phyloP scores from a whole-genome alignment of 257 asterid genomes.

The Ilex asprella region DNA sequence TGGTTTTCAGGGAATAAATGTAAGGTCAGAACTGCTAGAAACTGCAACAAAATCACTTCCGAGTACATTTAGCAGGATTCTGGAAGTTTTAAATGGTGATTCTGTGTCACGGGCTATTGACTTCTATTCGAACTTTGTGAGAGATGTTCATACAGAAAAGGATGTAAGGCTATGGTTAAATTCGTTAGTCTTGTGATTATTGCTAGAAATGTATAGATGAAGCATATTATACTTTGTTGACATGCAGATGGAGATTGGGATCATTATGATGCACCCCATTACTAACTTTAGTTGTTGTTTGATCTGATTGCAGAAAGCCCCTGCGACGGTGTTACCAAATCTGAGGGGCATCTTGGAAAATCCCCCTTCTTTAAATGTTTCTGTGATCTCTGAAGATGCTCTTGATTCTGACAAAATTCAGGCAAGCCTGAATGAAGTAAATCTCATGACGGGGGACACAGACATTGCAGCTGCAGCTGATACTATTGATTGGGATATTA shows the following conservation, averaged over 20 bases:
- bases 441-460: slow-evolving; percentile 23
- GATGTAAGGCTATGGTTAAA: slow-evolving; percentile 39
- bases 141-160: slow-evolving; percentile 72
- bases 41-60: slow-evolving; percentile 76
- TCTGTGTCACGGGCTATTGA: slow-evolving; percentile 68
- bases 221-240: neutral
- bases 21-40: slow-evolving; percentile 72
- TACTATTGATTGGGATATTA: slow-evolving; percentile 84
- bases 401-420: slow-evolving; percentile 29
- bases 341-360: slow-evolving; percentile 49
- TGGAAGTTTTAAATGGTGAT: slow-evolving; percentile 67
- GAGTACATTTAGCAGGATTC: slow-evolving; percentile 52
- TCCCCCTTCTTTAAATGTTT: slow-evolving; percentile 64
- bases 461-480: slow-evolving; percentile 42
- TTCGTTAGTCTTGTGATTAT: neutral
- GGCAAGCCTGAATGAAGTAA: slow-evolving; percentile 27
- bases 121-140: slow-evolving; percentile 70
- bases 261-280: slow-evolving; percentile 5
- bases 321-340: slow-evolving; percentile 40
- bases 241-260: slow-evolving; percentile 7
- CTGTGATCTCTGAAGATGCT: slow-evolving; percentile 44
- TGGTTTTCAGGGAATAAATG: slow-evolving; percentile 66
- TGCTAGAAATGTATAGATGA: neutral
- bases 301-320: slow-evolving; percentile 49
- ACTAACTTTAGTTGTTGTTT: slow-evolving; percentile 7